A percentile compares a stretch with the other conserved stretches of the same genome.
phyloP scores from a whole-genome alignment of 2,329 filamentous ascomycete genomes.

The Dactylonectria estremocensis region DNA sequence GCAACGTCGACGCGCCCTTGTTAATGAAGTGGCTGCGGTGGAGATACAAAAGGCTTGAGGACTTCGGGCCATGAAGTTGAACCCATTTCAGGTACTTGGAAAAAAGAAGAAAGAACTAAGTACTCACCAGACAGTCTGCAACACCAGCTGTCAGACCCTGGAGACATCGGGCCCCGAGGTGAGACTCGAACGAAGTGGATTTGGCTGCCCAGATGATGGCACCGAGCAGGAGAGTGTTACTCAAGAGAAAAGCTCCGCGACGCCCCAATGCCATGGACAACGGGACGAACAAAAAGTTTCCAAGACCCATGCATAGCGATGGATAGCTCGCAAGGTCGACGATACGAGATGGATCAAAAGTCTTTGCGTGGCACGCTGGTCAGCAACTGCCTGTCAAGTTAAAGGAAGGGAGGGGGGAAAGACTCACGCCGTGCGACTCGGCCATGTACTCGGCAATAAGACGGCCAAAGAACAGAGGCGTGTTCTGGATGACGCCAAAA shows the following conservation, averaged over 20 bases:
- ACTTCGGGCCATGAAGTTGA: too few relatives aligned
- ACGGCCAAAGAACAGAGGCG: background rate
- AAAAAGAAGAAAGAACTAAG: too few relatives aligned
- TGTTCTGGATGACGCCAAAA: background rate
- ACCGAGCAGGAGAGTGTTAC: background rate
- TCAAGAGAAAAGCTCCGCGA: background rate
- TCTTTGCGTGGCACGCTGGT: background rate
- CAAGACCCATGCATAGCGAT: slow-evolving; percentile 1
- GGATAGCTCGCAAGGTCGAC: background rate
- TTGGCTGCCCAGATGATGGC: slow-evolving; percentile 5
- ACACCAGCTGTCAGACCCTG: background rate
- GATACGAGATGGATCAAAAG: slow-evolving; percentile 1
- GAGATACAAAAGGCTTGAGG: too few relatives aligned
- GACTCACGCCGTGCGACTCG: background rate
- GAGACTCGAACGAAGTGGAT: background rate
- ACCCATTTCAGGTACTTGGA: too few relatives aligned
- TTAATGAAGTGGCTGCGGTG: too few relatives aligned
- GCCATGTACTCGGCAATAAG: background rate
- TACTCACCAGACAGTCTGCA: background rate
- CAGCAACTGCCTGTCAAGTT: background rate
- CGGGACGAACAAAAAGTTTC: background rate
- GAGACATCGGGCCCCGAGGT: background rate
- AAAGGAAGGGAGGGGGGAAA: background rate
- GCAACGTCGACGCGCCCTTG: too few relatives aligned
- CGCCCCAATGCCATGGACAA: background rate